Conservation (phyloP, 768 basidiomycete genomes). For the Coprinopsis strossmayeri region DNA sequence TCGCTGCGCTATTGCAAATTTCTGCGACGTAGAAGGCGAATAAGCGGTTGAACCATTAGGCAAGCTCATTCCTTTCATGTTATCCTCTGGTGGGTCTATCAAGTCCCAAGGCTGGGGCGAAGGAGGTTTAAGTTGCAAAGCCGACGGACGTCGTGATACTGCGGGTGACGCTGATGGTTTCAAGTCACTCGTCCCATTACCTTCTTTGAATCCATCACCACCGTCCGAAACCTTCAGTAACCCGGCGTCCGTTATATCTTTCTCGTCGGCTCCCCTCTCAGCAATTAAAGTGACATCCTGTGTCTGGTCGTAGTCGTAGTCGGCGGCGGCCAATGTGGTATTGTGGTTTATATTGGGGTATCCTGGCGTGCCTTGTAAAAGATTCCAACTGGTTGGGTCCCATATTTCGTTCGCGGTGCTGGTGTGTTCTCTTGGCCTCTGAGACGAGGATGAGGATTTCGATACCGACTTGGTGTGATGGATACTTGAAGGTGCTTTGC, state of each 20-base stretch:
- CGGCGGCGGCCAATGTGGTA: not conserved
- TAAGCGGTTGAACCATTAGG: constrained; percentile 22
- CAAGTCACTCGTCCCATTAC: not conserved
- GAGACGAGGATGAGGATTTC: not conserved
- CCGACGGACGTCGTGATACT: constrained; percentile 29
- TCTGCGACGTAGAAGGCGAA: constrained; percentile 35
- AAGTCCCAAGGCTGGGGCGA: constrained; percentile 68
- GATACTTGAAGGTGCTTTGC: not conserved
- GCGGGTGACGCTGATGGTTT: constrained; percentile 20
- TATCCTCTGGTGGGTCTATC: constrained; percentile 40
- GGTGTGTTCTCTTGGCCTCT: not conserved
- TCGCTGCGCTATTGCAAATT: constrained; percentile 36
- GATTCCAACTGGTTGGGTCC: not conserved
- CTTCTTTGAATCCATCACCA: not conserved
- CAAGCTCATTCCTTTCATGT: constrained; percentile 18
- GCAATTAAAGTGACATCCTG: not conserved
- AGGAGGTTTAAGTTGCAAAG: constrained; percentile 42
- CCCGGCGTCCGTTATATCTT: not conserved
- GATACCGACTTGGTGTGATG: not conserved
- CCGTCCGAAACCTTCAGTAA: not conserved
- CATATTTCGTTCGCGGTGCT: not conserved
- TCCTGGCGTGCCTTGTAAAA: not conserved
- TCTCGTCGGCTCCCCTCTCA: not conserved
- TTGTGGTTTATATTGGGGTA: not conserved
- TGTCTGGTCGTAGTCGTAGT: not conserved